phyloP scores from a whole-genome alignment of 768 basidiomycete species.

The Hemileccinum rubropunctum region DNA sequence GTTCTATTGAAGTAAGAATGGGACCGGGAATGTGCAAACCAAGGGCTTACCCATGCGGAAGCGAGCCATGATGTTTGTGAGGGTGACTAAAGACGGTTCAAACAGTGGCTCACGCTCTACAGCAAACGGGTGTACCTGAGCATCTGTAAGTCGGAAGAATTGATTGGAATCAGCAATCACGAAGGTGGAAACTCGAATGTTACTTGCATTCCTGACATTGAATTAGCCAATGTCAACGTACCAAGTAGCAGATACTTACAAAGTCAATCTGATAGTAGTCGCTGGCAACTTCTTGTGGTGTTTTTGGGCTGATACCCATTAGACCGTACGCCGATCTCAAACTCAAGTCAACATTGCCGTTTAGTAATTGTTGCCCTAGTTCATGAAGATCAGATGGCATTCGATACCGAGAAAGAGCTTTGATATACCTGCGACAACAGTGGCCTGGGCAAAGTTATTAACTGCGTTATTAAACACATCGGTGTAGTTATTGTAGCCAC shows the following conservation, averaged over 20 bases:
- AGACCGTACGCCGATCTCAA: slow-evolving; percentile 54
- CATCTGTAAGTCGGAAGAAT: slow-evolving; percentile 11
- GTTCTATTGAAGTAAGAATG: slow-evolving; percentile 35
- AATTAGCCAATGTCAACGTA: slow-evolving; percentile 1
- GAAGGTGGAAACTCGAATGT: neutral
- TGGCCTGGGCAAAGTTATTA: slow-evolving; percentile 39
- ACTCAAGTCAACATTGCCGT: slow-evolving; percentile 47
- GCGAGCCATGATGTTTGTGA: slow-evolving; percentile 63
- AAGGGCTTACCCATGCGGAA: slow-evolving; percentile 51
- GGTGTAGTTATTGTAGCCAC: slow-evolving; percentile 48
- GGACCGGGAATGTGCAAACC: neutral
- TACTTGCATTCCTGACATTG: slow-evolving; percentile 29
- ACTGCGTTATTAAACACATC: slow-evolving; percentile 42
- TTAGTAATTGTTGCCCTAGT: slow-evolving; percentile 13
- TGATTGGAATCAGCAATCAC: slow-evolving; percentile 1
- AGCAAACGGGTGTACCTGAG: slow-evolving; percentile 21
- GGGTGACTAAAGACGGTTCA: slow-evolving; percentile 50
- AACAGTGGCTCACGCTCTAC: neutral
- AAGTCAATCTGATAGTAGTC: slow-evolving; percentile 56
- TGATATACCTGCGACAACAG: slow-evolving; percentile 43
- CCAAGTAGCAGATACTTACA: slow-evolving; percentile 13
- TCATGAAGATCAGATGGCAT: slow-evolving; percentile 31
- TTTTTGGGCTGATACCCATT: slow-evolving; percentile 43
- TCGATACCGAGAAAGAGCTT: slow-evolving; percentile 37
- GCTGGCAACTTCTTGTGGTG: slow-evolving; percentile 46